phyloP scores from a whole-genome alignment of 345 rosid genomes.

The Lenwebbia sp. region DNA sequence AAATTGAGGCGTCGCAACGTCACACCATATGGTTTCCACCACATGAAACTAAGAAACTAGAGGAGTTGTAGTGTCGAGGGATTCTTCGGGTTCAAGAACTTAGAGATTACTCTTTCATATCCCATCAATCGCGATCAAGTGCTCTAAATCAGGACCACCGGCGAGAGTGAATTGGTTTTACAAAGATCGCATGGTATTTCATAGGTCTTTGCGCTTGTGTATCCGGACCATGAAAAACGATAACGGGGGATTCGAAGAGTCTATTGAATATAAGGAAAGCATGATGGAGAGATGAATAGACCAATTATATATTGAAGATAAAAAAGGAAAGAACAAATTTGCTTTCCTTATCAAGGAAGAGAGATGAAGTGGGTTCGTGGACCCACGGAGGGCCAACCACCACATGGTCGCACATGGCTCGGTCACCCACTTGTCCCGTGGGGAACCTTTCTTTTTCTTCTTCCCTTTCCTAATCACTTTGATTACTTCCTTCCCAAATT shows the following conservation, averaged over 20 bases:
- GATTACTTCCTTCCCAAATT: constrained; percentile 11
- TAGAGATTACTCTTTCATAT: not conserved
- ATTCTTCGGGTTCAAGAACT: not conserved
- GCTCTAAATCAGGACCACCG: not conserved
- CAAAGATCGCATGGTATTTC: not conserved
- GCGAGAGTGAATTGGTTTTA: not conserved
- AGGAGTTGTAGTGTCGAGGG: not conserved
- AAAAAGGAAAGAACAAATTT: not conserved
- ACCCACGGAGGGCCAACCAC: constrained; percentile 20
- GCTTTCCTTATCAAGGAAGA: constrained; percentile 6
- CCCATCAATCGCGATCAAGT: not conserved
- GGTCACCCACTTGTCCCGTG: constrained; percentile 18
- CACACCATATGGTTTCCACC: not conserved
- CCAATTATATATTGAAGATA: not conserved
- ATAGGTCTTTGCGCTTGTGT: not conserved
- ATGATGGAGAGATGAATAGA: not conserved
- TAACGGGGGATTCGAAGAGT: not conserved
- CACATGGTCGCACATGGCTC: constrained; percentile 35
- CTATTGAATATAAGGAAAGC: not conserved
- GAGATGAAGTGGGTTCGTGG: constrained; percentile 22
- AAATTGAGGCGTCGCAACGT: not conserved
- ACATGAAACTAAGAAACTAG: not conserved
- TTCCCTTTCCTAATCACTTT: constrained; percentile 7
- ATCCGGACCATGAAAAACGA: not conserved
- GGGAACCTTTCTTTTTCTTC: not conserved